These are phyloP conservation scores for Alternaria burnsii DNA, from an alignment of 2,329 filamentous ascomycete genomes.

Conservation along the genomic window DNA sequence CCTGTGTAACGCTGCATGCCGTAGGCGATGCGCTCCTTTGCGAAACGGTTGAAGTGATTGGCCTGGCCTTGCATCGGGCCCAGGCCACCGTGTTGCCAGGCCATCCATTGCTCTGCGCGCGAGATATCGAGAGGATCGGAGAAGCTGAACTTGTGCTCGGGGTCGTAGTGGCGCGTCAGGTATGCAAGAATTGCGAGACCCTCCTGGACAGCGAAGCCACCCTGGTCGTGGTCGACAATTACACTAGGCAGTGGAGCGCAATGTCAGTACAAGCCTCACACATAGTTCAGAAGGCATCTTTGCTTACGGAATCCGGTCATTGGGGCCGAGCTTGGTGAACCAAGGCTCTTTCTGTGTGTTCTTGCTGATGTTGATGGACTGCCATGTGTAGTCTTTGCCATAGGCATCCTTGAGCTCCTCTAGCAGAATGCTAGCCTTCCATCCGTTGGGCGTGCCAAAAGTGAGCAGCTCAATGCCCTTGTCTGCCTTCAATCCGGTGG, in stretches of 20 bases:
- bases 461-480: slow-evolving; percentile 73
- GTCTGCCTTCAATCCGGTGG: slow-evolving; percentile 67
- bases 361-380: slow-evolving; percentile 65
- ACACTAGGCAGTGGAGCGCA: slow-evolving; percentile 42
- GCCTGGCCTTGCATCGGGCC: slow-evolving; percentile 56
- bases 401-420: slow-evolving; percentile 74
- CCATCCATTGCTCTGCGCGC: slow-evolving; percentile 68
- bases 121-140: slow-evolving; percentile 57
- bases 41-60: slow-evolving; percentile 53
- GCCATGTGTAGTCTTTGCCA: slow-evolving; percentile 65
- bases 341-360: slow-evolving; percentile 74
- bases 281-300: background rate
- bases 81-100: slow-evolving; percentile 62
- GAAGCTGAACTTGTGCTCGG: slow-evolving; percentile 58
- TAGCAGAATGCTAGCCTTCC: slow-evolving; percentile 68
- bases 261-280: background rate
- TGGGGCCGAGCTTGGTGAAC: slow-evolving; percentile 70
- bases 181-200: slow-evolving; percentile 56
- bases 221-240: slow-evolving; percentile 71
- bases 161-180: slow-evolving; percentile 57
- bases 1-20: slow-evolving; percentile 57
- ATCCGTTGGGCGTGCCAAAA: slow-evolving; percentile 58
- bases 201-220: slow-evolving; percentile 62
- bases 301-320: slow-evolving; percentile 66
- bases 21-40: slow-evolving; percentile 56